Evolutionary conservation across 2,329 filamentous ascomycete genomes (phyloP), one percentile per base, ranked within the genome.

Genomic region (Capronia coronata): DNA sequence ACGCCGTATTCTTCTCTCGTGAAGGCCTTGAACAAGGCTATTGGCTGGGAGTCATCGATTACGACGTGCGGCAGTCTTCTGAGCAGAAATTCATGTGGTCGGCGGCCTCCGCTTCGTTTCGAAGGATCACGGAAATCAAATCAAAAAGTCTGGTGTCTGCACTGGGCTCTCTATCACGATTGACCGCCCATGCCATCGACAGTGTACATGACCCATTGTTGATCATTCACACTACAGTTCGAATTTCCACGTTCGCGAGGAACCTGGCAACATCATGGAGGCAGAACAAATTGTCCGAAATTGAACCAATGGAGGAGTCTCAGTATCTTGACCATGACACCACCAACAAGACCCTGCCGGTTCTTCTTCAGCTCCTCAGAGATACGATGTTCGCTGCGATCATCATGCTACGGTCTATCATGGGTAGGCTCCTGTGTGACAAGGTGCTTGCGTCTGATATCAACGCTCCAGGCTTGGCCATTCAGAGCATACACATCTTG

Each of bases 11-110:
- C 5, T 83, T 83, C 35, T 82, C 79, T 0, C 74, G 73, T 0
- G 84, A 90, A 61, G 88, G 88, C 1, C 82, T 94, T 43, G 79
- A 84, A 56, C 80, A 83, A 14, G 87, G 83, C 0, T 82, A 86
- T 56, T 91, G 94, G 56, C 71, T 96, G 2, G 77, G 76, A 1
- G 75, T 76, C 0, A 78, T 94, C 52, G 80, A 85, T 56, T 68
- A 76, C 11, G 86, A 94, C 59, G 73, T 88, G 19, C 69, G 75
- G 2, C 75, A 82, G 14, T 68, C 65, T 1, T 63, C 72, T 14
- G 61, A 60, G 10, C 73, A 74, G 9, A 77, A 75, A 55, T 77
- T 90, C 51, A 74, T 77, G 42, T 95, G 88, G 87, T 64, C 75
- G n/a, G 49, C 69, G 9, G 68, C 69, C 23, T 83, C 82, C 5